phyloP scores from a whole-genome alignment of 1,284 basidiomycete species.

The Hymenochaete sp. region DNA sequence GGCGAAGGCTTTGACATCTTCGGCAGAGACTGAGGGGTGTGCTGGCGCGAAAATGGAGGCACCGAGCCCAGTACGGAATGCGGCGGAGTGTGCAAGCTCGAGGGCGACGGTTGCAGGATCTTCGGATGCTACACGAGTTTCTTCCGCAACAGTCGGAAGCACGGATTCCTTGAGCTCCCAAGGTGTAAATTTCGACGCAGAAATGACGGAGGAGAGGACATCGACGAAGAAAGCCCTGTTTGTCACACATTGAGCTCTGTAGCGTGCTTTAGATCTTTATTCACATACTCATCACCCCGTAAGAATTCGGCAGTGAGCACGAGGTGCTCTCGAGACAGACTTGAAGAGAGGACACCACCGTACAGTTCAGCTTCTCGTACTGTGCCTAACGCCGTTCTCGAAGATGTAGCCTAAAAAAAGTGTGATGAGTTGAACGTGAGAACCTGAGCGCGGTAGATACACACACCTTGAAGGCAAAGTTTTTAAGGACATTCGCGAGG shows the following conservation, averaged over 20 bases:
- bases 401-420: constrained; percentile 56
- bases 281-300: constrained; percentile 89
- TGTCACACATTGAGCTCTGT: constrained; percentile 7
- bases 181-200: constrained; percentile 73
- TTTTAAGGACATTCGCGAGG: constrained; percentile 87
- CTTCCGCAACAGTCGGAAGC: constrained; percentile 63
- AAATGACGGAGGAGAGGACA: constrained; percentile 75
- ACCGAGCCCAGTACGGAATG: constrained; percentile 88
- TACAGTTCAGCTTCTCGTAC: constrained; percentile 91
- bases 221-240: constrained; percentile 79
- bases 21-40: constrained; percentile 56
- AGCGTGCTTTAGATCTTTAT: constrained; percentile 7
- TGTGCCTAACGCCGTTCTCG: constrained; percentile 81
- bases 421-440: background rate
- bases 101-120: constrained; percentile 61
- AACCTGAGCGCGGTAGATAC: constrained; percentile 3
- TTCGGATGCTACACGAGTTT: constrained; percentile 53
- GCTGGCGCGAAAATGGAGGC: constrained; percentile 76
- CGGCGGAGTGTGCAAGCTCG: constrained; percentile 79
- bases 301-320: constrained; percentile 92
- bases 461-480: constrained; percentile 94
- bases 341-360: constrained; percentile 87
- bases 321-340: constrained; percentile 84
- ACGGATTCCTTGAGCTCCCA: constrained; percentile 88
- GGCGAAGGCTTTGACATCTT: constrained; percentile 69